Base-by-base conservation (phyloP, 805 yeast genomes). In the Saccharomycopsis fibuligera region DNA sequence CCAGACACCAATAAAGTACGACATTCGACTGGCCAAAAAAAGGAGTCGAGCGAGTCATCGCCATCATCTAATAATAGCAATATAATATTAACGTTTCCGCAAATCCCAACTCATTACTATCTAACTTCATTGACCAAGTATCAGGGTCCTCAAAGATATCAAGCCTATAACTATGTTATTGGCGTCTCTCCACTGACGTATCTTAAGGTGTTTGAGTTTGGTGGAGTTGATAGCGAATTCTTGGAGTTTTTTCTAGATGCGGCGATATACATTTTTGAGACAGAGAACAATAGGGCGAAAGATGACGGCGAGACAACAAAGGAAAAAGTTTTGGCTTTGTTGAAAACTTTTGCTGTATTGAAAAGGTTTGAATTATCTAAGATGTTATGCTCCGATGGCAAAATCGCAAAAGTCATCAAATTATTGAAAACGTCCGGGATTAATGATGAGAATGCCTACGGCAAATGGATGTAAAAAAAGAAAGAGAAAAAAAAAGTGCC, bases 191-290 rank as follows among this genome's bases (percentile, higher is more conserved):
- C 64, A 0, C 40, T 50, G 0, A 57, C 59, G 1, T 65, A 68
- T 35, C 16, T 51, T 1, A 56, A 57, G 9, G 51, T 73, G 2
- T 79, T 75, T 48, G 55, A 58, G 5, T 47, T 57, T 3, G 67
- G 73, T 8, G 81, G 81, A 1, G 59, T 80, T 1, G 85, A 79
- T 35, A 56, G 72, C 0, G 74, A 70, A 10, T 69, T 74, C 50
- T 59, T 79, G 5, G 65, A 64, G n/a, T 72, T 76, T 50, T 72
- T 67, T 48, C 43, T 79, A 6, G 75, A 73, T 25, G 74, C 83
- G 0, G 60, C 55, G 1, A 25, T 47, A 2, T 35, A 44, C 21
- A 17, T n/a, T 0, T 14, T 56, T 9, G 35, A 39, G 12, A 21
- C 27, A 5, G 23, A 35, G 1, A 4, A 30, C 4, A n/a, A 44